A percentile compares a stretch with the other conserved stretches of the same genome.
These are phyloP conservation scores for Anaeromyces robustus DNA, from an alignment of 192 early-diverging fungal species.

Conservation along the genomic window DNA sequence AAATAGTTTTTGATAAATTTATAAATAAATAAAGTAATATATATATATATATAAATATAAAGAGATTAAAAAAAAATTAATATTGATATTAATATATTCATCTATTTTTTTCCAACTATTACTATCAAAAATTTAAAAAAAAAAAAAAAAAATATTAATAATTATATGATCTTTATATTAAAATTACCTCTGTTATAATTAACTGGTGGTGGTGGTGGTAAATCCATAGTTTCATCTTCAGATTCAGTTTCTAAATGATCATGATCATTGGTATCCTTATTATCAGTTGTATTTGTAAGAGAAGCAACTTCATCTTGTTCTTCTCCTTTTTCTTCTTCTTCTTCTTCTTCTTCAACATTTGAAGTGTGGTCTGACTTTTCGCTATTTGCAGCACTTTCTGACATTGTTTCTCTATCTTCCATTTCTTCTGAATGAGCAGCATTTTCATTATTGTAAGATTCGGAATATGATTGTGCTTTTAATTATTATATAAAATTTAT, in stretches of 20 bases:
- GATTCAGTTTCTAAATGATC: constrained; percentile 44
- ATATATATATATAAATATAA: no score
- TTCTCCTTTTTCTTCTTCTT: background rate
- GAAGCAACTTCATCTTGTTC: no score
- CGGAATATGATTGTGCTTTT: background rate
- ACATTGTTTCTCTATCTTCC: background rate
- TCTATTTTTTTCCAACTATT: no score
- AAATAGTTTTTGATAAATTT: no score
- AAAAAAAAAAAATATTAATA: no score
- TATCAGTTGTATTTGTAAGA: constrained; percentile 2
- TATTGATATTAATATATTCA: no score
- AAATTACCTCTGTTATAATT: constrained; percentile 54
- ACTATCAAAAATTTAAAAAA: no score
- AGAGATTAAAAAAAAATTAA: no score
- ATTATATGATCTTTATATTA: no score
- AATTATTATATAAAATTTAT: no score
- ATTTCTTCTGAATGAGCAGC: background rate
- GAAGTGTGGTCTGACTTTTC: background rate
- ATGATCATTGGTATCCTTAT: constrained; percentile 46
- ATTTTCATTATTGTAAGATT: background rate
- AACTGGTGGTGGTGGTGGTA: constrained; percentile 27
- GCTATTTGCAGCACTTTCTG: background rate
- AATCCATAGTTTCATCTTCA: constrained; percentile 31
- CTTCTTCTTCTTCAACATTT: background rate
- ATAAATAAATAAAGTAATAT: no score